Evolutionary conservation across 2,329 filamentous ascomycete genomes (phyloP).

Genomic region (Neophaeococcomyces mojaviensis): DNA sequence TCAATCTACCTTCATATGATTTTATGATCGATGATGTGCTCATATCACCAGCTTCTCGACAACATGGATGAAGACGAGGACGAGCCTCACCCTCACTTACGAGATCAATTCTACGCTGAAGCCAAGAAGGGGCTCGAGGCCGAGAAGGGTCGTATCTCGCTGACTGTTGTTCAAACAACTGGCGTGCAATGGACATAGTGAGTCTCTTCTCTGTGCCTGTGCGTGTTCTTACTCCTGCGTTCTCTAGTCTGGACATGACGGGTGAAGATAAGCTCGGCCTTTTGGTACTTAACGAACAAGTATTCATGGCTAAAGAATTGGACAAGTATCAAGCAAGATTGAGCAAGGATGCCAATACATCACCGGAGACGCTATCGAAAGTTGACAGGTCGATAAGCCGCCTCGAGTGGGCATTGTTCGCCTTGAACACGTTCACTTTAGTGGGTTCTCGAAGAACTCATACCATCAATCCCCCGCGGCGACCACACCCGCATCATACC

Average conservation of each 20-base stretch:
- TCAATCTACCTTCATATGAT: background rate
- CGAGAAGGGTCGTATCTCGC: conserved; percentile 26
- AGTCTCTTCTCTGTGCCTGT: conserved; percentile 3
- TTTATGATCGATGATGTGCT: conserved; percentile 14
- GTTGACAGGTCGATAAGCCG: conserved; percentile 8
- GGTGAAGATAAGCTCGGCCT: conserved; percentile 25
- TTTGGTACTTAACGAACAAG: conserved; percentile 13
- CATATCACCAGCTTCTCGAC: conserved; percentile 23
- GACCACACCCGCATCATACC: conserved; percentile 12
- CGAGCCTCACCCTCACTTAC: conserved; percentile 21
- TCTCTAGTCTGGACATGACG: conserved; percentile 26
- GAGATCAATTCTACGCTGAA: conserved; percentile 29
- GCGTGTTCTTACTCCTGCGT: background rate
- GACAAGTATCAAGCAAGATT: conserved; percentile 24
- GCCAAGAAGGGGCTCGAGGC: conserved; percentile 27
- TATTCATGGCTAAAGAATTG: conserved; percentile 20
- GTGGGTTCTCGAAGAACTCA: conserved; percentile 19
- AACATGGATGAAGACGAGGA: conserved; percentile 23
- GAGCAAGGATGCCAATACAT: conserved; percentile 7
- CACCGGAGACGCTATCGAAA: background rate
- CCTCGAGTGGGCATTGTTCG: conserved; percentile 13
- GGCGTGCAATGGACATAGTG: conserved; percentile 26
- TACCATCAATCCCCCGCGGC: conserved; percentile 13
- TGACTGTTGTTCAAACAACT: conserved; percentile 27
- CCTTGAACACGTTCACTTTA: conserved; percentile 11